Conservation (phyloP, 108 stramenopile genomes). For the Stephanodiscus minutulus region DNA sequence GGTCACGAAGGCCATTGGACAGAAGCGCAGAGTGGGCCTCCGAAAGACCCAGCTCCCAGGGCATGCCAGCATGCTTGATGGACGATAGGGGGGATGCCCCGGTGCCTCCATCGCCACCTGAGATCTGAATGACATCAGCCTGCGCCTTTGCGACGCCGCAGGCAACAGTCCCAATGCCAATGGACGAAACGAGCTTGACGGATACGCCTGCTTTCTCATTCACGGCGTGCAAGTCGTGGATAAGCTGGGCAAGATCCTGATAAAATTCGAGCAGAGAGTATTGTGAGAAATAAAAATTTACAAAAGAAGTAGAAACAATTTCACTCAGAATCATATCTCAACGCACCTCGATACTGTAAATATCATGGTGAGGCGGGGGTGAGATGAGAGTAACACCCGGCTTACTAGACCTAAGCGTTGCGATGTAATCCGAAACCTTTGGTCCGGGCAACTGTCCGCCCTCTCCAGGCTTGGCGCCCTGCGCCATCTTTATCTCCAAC, state of each 20-base stretch:
- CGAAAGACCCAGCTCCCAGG: conserved; percentile 93
- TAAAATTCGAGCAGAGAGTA: not conserved
- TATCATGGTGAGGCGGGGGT: conserved; percentile 97
- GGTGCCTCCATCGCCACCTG: conserved; percentile 93
- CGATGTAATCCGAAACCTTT: conserved; percentile 95
- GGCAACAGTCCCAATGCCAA: conserved; percentile 96
- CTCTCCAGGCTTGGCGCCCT: conserved; percentile 97
- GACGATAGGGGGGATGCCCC: conserved; percentile 92
- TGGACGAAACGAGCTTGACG: conserved; percentile 96
- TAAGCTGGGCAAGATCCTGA: conserved; percentile 94
- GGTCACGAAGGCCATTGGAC: conserved; percentile 86
- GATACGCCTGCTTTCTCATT: conserved; percentile 93
- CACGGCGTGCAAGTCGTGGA: conserved; percentile 92
- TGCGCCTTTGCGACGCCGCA: conserved; percentile 96
- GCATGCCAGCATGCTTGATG: conserved; percentile 92
- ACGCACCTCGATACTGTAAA: conserved; percentile 89
- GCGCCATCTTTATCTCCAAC: conserved; percentile 96
- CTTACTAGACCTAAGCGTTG: conserved; percentile 85
- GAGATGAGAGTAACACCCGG: conserved; percentile 93
- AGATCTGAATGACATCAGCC: conserved; percentile 95
- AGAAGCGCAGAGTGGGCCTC: conserved; percentile 91
- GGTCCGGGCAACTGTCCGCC: conserved; percentile 93
- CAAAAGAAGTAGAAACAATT: not conserved
- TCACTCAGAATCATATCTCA: not conserved
- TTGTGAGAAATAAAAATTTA: conserved; percentile 4